These are phyloP conservation scores for Colletotrichum sp. DNA, from an alignment of 2,329 filamentous ascomycete genomes.

Conservation along the genomic window DNA sequence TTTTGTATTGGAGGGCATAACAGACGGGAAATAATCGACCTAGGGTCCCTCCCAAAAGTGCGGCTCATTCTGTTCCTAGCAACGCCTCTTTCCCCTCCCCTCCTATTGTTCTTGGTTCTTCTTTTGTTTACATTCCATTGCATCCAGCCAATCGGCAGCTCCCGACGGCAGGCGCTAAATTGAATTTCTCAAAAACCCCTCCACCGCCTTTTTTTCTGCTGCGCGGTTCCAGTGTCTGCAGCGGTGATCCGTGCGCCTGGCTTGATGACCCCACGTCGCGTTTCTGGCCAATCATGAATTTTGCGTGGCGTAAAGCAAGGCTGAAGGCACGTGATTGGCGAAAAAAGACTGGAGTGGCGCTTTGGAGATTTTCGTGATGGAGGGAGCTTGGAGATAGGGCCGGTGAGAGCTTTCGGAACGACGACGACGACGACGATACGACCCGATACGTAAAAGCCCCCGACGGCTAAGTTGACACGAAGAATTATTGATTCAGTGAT, in stretches of 20 bases:
- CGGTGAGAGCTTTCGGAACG: background rate
- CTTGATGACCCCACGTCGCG: background rate
- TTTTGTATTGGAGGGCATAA: background rate
- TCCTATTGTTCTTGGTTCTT: background rate
- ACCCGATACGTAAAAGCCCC: background rate
- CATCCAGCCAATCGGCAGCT: conserved; percentile 10
- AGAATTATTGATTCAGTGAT: fast-evolving
- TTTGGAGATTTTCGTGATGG: background rate
- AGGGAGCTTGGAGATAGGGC: background rate
- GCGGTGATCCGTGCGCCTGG: background rate
- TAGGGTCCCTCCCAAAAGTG: background rate
- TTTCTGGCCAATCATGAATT: background rate
- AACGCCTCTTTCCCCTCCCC: background rate
- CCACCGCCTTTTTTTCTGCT: background rate
- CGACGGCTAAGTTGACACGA: background rate
- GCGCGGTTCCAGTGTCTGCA: background rate
- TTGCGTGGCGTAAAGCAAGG: background rate
- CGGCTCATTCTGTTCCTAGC: background rate
- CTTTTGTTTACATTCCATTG: conserved; percentile 14
- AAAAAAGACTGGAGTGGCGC: background rate
- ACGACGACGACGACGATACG: background rate
- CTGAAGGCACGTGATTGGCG: conserved; percentile 6
- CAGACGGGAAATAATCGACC: background rate
- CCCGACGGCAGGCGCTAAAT: background rate
- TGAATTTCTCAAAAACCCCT: background rate